Conservation (phyloP, 495 filamentous ascomycete species). For the Penicillium simplicissimum region DNA sequence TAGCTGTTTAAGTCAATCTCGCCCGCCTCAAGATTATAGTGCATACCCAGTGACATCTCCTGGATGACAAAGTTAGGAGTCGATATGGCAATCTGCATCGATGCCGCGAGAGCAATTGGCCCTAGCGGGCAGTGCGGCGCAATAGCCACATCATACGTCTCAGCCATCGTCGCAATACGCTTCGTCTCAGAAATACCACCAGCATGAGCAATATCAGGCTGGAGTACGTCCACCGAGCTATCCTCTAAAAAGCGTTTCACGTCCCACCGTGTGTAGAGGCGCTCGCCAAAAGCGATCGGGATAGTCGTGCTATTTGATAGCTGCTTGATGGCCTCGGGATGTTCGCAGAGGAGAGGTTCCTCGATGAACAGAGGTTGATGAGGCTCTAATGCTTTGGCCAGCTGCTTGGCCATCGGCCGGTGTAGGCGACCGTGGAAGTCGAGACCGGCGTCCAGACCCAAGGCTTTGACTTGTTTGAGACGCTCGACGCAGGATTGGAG, state of each 20-base stretch:
- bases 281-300: constrained; percentile 77
- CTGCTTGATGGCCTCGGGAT: constrained; percentile 68
- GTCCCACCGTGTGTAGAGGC: constrained; percentile 75
- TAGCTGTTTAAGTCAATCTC: constrained; percentile 69
- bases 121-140: constrained; percentile 80
- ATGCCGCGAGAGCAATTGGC: constrained; percentile 74
- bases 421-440: constrained; percentile 83
- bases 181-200: constrained; percentile 78
- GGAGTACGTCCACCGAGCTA: constrained; percentile 69
- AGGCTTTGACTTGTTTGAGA: constrained; percentile 66
- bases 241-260: constrained; percentile 72
- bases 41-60: constrained; percentile 80
- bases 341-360: constrained; percentile 73
- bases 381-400: constrained; percentile 71
- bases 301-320: constrained; percentile 60
- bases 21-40: constrained; percentile 69
- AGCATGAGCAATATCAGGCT: constrained; percentile 75
- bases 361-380: constrained; percentile 76
- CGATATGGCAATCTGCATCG: constrained; percentile 65
- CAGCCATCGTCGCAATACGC: constrained; percentile 70
- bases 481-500: constrained; percentile 67
- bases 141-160: constrained; percentile 76
- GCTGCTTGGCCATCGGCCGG: constrained; percentile 80
- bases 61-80: constrained; percentile 77
- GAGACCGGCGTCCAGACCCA: constrained; percentile 72